Conservation (phyloP, 768 basidiomycete species). For the Lactarius evosmus region DNA sequence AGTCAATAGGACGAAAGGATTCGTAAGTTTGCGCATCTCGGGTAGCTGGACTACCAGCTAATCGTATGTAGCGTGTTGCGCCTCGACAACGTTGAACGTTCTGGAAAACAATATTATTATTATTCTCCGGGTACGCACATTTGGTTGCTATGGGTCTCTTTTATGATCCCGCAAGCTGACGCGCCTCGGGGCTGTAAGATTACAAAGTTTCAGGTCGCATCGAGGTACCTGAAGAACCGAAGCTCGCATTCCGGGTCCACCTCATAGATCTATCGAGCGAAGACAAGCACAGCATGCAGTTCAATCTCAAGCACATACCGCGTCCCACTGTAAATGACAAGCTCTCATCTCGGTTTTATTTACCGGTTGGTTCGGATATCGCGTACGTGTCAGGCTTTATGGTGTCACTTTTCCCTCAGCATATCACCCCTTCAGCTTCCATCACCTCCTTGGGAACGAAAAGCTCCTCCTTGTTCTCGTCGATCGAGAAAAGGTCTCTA, state of each 20-base stretch:
- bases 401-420: neutral
- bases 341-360: slow-evolving; percentile 6
- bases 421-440: neutral
- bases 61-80: neutral
- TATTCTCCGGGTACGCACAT: neutral
- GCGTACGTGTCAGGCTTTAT: neutral
- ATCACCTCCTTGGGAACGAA: slow-evolving; percentile 11
- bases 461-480: slow-evolving; percentile 5
- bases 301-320: slow-evolving; percentile 9
- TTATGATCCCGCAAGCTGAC: neutral
- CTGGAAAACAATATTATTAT: neutral
- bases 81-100: slow-evolving; percentile 2
- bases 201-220: slow-evolving; percentile 2
- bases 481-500: neutral
- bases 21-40: neutral
- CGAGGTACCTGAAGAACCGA: neutral
- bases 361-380: slow-evolving; percentile 4
- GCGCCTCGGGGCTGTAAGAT: neutral
- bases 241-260: neutral
- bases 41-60: neutral
- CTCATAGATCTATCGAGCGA: slow-evolving; percentile 2
- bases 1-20: neutral
- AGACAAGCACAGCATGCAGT: slow-evolving; percentile 8
- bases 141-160: neutral
- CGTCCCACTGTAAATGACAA: slow-evolving; percentile 1